Evolutionary conservation across 1,284 basidiomycete species (phyloP).

Genomic region (Entoloma clypeatum): DNA sequence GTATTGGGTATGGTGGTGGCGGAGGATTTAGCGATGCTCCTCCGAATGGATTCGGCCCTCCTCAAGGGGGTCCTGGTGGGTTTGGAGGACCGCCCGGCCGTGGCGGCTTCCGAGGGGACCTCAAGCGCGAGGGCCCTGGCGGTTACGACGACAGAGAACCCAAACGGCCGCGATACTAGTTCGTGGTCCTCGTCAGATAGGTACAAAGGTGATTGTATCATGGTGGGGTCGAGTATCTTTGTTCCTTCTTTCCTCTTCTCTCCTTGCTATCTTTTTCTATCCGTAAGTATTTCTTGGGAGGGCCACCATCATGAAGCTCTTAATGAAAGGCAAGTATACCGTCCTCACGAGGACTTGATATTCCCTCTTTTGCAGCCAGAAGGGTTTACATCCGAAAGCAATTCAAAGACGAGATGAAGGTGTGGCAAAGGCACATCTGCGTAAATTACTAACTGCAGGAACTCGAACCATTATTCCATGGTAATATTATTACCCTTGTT

Average conservation of each 20-base stretch:
- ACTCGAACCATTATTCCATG: too few species aligned
- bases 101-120: constrained; percentile 57
- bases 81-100: constrained; percentile 39
- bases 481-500: too few species aligned
- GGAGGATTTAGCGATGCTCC: constrained; percentile 48
- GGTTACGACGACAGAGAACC: constrained; percentile 76
- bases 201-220: constrained; percentile 2
- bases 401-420: too few species aligned
- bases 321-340: constrained; percentile 13
- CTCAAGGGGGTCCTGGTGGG: constrained; percentile 46
- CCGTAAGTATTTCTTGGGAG: constrained; percentile 20
- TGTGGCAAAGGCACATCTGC: too few species aligned
- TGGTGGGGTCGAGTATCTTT: constrained; percentile 2
- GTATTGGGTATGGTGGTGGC: constrained; percentile 64
- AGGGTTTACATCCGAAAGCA: too few species aligned
- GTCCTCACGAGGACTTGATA: not conserved
- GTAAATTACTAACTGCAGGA: too few species aligned
- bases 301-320: constrained; percentile 12
- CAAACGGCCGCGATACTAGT: constrained; percentile 78
- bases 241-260: not conserved
- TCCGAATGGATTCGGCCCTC: constrained; percentile 57
- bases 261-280: constrained; percentile 11
- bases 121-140: constrained; percentile 67
- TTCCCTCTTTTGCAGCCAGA: constrained; percentile 6
- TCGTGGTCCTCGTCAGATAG: constrained; percentile 7